phyloP scores from a whole-genome alignment of 2,329 filamentous ascomycete genomes.

The Diaporthe australafricana region DNA sequence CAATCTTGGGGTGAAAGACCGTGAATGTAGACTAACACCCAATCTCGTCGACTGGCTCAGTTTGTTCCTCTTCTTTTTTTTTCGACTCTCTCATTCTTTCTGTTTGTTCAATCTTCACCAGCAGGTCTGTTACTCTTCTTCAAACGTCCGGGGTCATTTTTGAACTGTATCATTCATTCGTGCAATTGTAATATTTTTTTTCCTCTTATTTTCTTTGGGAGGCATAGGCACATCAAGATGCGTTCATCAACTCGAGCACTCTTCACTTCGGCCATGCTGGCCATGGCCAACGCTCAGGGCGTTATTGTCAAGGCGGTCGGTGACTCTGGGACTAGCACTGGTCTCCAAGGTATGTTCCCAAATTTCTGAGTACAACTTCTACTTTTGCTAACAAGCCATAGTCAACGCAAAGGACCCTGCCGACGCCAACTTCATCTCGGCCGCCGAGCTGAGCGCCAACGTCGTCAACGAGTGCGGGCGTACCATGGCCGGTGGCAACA shows the following conservation, averaged over 20 bases:
- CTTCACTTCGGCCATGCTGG: slow-evolving; percentile 35
- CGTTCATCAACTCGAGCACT: slow-evolving; percentile 29
- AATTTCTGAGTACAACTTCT: fast-evolving
- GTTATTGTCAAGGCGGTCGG: slow-evolving; percentile 35
- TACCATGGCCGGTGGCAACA: slow-evolving; percentile 69
- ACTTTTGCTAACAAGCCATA: slow-evolving; percentile 1
- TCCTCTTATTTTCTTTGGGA: not conserved
- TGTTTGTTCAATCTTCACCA: slow-evolving; percentile 26
- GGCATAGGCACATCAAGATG: slow-evolving; percentile 23
- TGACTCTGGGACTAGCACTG: slow-evolving; percentile 29
- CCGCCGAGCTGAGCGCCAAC: slow-evolving; percentile 61
- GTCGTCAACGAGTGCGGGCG: slow-evolving; percentile 69
- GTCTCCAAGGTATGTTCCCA: slow-evolving; percentile 35
- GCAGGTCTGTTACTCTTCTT: slow-evolving; percentile 34
- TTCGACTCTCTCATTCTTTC: not conserved
- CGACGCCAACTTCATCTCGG: slow-evolving; percentile 70
- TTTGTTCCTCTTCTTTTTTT: not conserved
- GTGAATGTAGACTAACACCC: not conserved
- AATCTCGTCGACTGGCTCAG: not conserved
- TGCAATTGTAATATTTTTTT: slow-evolving; percentile 2
- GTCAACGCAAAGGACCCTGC: slow-evolving; percentile 21
- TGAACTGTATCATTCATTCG: not conserved
- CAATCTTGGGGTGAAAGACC: not conserved
- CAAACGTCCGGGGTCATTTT: not conserved
- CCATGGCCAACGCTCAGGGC: slow-evolving; percentile 35